Conservation (phyloP, 148 eudicot genomes). For the Fagopyrum homotropicum region DNA sequence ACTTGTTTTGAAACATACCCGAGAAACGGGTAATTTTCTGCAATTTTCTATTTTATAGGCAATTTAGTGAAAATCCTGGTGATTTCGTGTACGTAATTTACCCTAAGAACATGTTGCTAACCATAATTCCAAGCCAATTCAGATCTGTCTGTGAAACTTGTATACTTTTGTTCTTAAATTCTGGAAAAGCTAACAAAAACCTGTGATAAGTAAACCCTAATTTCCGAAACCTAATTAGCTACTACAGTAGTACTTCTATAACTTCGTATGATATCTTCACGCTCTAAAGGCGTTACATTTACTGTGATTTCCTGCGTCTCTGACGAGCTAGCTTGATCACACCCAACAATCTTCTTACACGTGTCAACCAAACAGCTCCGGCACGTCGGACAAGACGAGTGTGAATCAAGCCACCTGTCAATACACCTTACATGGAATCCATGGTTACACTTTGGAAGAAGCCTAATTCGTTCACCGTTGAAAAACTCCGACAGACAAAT, state of each 20-base stretch:
- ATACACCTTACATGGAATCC: constrained; percentile 60
- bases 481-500: constrained; percentile 56
- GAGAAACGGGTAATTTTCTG: too few relatives aligned
- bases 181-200: too few relatives aligned
- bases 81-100: not conserved
- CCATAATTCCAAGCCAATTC: not conserved
- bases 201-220: too few relatives aligned
- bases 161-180: not conserved
- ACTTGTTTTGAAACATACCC: too few relatives aligned
- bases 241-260: not conserved
- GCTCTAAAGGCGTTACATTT: not conserved
- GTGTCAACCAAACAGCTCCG: constrained; percentile 5
- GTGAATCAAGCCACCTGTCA: constrained; percentile 8
- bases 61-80: too few relatives aligned
- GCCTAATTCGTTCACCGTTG: constrained; percentile 42
- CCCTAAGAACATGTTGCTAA: not conserved
- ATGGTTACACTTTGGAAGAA: constrained; percentile 55
- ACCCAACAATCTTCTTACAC: constrained; percentile 6
- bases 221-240: not conserved
- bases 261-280: not conserved
- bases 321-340: not conserved
- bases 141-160: not conserved
- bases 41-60: too few relatives aligned
- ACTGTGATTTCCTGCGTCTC: not conserved
- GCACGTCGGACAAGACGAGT: constrained; percentile 7